Evolutionary conservation across 139 green algal genomes (phyloP), one percentile per base, ranked within the genome.

Genomic region (Coelastrella sp.): DNA sequence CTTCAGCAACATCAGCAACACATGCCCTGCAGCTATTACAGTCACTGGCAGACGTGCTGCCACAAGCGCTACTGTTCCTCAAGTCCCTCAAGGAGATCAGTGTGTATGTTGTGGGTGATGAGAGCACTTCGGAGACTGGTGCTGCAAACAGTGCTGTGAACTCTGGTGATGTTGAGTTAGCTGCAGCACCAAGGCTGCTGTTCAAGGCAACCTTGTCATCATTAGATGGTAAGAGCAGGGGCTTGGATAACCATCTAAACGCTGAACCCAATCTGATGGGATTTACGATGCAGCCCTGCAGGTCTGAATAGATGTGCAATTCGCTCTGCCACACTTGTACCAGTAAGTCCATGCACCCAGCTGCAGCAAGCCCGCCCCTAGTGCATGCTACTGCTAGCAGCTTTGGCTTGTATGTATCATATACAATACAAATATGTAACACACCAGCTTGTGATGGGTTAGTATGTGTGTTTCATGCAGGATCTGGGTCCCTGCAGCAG

Each of bases 41-140:
- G 30, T 69, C 67, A 9, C 51, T 86, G 23, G 50, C 50, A 34
- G 15, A 40, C 0, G 85, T 91, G 74, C 89, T 93, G 13, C 83
- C 88, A 0, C 81, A 90, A 32, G 90, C 91, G 0, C 90, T 97
- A 64, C 87, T 96, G 32, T 97, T 97, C 76, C 88, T 97, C 1
- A 94, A 96, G 74, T 92, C 64, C 76, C 88, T 96, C 5, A 43
- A 40, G 5, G 76, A 68, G 15, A 82, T 94, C n/a, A 75, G 77
- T 37, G 84, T 94, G 59, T 92, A 88, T 38, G 75, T 90, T 34
- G 74, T 77, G 7, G 78, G 72, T 0, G 73, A 34, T 50, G 68
- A 43, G 53, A 40, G 81, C 30, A 50, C 21, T 19, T n/a, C n/a
- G n/a, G n/a, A n/a, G n/a, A n/a, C n/a, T n/a, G n/a, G n/a, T n/a